Conservation (phyloP, 2,329 filamentous ascomycete species). For the Neocatenulostroma microsporum region DNA sequence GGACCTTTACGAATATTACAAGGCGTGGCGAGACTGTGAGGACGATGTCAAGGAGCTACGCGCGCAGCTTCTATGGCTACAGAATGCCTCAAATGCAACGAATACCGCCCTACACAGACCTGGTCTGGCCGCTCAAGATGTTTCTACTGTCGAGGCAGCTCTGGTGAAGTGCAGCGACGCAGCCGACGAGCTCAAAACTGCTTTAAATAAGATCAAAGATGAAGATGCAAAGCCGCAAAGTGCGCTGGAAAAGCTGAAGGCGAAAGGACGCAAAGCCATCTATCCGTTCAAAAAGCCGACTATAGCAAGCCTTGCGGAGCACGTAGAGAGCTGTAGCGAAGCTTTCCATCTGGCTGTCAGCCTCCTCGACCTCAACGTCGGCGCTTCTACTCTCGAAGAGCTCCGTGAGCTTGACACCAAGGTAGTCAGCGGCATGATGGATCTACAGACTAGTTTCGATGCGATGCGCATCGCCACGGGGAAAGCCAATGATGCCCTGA, state of each 20-base stretch:
- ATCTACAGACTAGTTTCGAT: too few species aligned
- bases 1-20: conserved; percentile 6
- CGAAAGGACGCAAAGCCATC: neutral
- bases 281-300: neutral
- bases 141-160: neutral
- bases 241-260: neutral
- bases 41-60: conserved; percentile 3
- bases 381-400: neutral
- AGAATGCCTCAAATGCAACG: neutral
- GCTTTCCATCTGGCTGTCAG: neutral
- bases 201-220: neutral
- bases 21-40: conserved; percentile 2
- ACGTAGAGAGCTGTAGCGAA: neutral
- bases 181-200: neutral
- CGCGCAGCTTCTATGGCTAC: neutral
- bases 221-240: neutral
- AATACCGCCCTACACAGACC: neutral
- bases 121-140: neutral
- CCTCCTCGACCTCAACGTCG: neutral
- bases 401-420: neutral
- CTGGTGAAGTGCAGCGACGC: neutral
- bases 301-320: neutral
- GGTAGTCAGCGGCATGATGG: neutral
- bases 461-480: too few species aligned
- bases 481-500: too few species aligned